Evolutionary conservation across 164 flowering plant genomes (phyloP), one percentile per base, ranked within the genome.

Genomic region (Piper betle): DNA sequence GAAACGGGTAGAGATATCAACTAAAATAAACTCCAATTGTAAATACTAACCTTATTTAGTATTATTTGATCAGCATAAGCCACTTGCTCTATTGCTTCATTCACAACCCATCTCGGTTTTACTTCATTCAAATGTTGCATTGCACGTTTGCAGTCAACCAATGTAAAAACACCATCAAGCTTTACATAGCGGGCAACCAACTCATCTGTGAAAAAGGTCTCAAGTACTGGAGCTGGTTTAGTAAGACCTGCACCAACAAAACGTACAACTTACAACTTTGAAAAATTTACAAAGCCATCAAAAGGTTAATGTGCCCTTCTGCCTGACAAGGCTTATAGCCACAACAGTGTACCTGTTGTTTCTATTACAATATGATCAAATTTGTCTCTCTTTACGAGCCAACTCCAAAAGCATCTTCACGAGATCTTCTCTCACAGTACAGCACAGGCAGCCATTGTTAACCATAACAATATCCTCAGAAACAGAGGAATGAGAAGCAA

Each of bases 321-420:
- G n/a, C n/a, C n/a, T n/a, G n/a, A 37, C 33, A 25, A 17, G 52
- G 50, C 43, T 16, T 55, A 57, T 39, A 41, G 43, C 43, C 43
- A 41, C 4, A 41, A 41, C 9, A 55, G 57, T 37, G 15, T 73
- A 93, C 98, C 98, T 64, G 97, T 87, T 40, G 98, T 93, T 81
- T 93, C 98, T 43, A 93, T 86, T 59, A 93, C 83, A 68, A 93
- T 93, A 67, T 90, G 98, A 73, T 93, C 98, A 72, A 90, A 86
- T 68, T 81, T 80, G 70, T 84, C 96, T 62, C 79, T 68, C 90
- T 60, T 69, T 78, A 79, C 68, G 83, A 33, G 77, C 96, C 71
- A 93, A 73, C 73, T 90, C 77, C 74, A 84, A 67, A 37, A 93
- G 81, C 96, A 93, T 81, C 71, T 88, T 87, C 39, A 88, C 94